These are phyloP conservation scores for Tolypocladium capitatum DNA, from an alignment of 2,329 filamentous ascomycete species.

Conservation along the genomic window DNA sequence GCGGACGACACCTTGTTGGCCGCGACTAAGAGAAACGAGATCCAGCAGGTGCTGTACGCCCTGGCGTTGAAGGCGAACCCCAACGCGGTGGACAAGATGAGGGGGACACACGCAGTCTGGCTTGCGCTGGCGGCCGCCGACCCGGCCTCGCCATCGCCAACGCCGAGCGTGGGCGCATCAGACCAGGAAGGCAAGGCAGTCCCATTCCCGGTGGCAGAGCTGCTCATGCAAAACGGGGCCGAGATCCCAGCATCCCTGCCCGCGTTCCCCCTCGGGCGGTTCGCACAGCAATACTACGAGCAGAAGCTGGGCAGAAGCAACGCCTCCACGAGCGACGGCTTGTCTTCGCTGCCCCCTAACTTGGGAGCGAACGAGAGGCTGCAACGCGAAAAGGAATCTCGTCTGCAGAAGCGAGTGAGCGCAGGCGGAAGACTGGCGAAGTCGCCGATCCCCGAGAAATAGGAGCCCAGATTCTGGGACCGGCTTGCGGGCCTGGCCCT, in stretches of 20 bases:
- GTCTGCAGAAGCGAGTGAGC: conserved; percentile 66
- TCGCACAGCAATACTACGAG: conserved; percentile 74
- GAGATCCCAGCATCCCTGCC: conserved; percentile 66
- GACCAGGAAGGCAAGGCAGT: conserved; percentile 38
- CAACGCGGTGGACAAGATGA: conserved; percentile 72
- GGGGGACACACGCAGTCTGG: conserved; percentile 80
- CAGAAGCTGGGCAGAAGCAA: conserved; percentile 47
- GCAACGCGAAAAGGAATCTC: conserved; percentile 51
- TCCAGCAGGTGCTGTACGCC: conserved; percentile 83
- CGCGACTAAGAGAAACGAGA: conserved; percentile 91
- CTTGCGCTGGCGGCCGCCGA: conserved; percentile 86
- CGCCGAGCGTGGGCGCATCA: conserved; percentile 27
- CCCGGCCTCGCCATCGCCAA: conserved; percentile 59
- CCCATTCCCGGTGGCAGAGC: conserved; percentile 79
- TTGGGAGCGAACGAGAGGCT: conserved; percentile 32
- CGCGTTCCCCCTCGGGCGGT: conserved; percentile 69
- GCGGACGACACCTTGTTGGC: conserved; percentile 82
- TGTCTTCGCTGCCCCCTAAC: conserved; percentile 44
- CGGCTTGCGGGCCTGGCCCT: conserved; percentile 23
- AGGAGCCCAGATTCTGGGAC: conserved; percentile 30
- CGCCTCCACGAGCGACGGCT: conserved; percentile 39
- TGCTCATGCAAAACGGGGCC: conserved; percentile 86
- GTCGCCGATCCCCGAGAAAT: conserved; percentile 49
- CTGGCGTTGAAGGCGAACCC: conserved; percentile 77
- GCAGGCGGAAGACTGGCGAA: conserved; percentile 60